These are phyloP conservation scores for Leccinum pellstonianum DNA, from an alignment of 768 basidiomycete genomes.

Conservation along the genomic window DNA sequence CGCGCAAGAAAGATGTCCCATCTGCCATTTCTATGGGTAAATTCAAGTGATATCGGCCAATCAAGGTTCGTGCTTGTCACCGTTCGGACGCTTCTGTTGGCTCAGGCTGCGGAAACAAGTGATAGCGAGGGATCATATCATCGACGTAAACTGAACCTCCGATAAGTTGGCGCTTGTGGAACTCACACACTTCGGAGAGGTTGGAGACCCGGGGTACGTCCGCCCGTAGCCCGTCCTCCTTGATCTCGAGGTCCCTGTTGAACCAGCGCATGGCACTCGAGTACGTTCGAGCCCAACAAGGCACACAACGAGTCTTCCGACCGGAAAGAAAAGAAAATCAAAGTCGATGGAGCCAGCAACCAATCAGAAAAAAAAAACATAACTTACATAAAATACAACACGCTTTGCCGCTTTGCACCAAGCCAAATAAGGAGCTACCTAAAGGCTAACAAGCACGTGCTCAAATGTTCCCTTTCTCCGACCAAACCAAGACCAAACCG, in stretches of 20 bases:
- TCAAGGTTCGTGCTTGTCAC: background rate
- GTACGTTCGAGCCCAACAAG: no score
- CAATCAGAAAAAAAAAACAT: no score
- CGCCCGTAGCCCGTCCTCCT: background rate
- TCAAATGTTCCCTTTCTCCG: no score
- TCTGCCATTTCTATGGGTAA: background rate
- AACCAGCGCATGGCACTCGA: no score
- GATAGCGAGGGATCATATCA: background rate
- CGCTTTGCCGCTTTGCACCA: no score
- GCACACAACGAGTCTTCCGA: no score
- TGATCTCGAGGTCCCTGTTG: background rate
- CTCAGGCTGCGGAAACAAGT: background rate
- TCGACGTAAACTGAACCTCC: background rate
- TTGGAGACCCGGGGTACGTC: background rate
- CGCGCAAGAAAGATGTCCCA: background rate
- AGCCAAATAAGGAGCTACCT: no score
- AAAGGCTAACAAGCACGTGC: no score
- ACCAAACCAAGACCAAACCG: no score
- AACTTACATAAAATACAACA: no score
- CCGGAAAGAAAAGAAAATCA: no score
- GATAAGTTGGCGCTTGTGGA: background rate
- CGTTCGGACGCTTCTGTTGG: background rate
- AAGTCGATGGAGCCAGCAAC: no score
- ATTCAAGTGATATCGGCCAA: background rate
- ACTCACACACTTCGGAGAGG: background rate